A percentile compares a stretch with the other conserved stretches of the same genome.
Evolutionary conservation across 2,329 filamentous ascomycete genomes (phyloP).

Genomic region (Pestalotiopsis sp.): DNA sequence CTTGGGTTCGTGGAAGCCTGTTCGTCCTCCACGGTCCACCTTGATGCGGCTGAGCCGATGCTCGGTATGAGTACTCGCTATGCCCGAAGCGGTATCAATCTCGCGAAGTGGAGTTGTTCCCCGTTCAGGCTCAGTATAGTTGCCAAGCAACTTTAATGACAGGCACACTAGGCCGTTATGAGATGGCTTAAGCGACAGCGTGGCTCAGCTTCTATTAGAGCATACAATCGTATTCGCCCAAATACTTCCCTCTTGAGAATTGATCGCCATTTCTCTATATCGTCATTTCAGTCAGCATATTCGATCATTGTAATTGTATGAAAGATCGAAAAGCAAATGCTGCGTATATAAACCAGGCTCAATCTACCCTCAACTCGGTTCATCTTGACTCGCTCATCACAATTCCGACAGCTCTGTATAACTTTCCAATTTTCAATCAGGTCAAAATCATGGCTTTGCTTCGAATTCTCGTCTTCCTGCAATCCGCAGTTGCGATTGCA

Average conservation of each 20-base stretch:
- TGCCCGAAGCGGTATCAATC: conserved; percentile 12
- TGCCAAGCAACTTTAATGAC: background rate
- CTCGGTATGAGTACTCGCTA: background rate
- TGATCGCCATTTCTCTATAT: background rate
- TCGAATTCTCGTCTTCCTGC: background rate
- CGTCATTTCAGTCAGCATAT: too few species aligned
- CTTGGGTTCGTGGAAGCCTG: background rate
- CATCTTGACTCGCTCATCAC: too few species aligned
- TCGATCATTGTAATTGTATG: too few species aligned
- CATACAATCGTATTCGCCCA: conserved; percentile 1
- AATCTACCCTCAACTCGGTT: too few species aligned
- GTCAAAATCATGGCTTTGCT: background rate
- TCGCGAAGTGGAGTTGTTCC: background rate
- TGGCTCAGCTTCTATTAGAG: background rate
- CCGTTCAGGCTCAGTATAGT: background rate
- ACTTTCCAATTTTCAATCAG: too few species aligned
- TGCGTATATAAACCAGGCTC: too few species aligned
- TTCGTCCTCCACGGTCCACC: background rate
- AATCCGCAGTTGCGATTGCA: background rate
- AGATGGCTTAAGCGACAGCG: too few species aligned
- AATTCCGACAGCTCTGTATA: too few species aligned
- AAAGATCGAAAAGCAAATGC: too few species aligned
- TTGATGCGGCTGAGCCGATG: background rate
- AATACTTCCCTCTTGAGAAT: conserved; percentile 4
- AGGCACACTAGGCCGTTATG: too few species aligned